Base-by-base conservation (phyloP, 2,329 filamentous ascomycete species). In the Trichoderma semiorbis region DNA sequence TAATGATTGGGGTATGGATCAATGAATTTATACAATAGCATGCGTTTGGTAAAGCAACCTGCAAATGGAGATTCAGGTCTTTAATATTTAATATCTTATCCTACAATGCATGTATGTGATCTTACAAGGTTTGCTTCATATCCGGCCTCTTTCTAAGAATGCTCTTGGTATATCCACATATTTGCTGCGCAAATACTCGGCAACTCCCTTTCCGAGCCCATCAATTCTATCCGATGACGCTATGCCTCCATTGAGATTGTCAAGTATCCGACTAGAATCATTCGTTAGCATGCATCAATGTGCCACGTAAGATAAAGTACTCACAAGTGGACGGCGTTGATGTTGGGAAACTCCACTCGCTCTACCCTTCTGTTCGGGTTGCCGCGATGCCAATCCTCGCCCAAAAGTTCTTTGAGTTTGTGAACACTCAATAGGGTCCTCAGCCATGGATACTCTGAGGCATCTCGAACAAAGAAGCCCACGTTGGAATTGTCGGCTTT, bases 401-500 rank as follows among this genome's bases (percentile, higher is more conserved):
- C 82, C 39, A 84, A 76, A 3, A 84, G 71, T 30, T 78, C 77
- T 30, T 80, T 78, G 57, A 87, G 73, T 18, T 79, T 82, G 1
- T 78, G 76, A 10, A 78, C 76, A 0, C 80, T 85, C 74, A 87
- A 76, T 6, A 85, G 58, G 2, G 78, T 78, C 43, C 83, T 79
- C 16, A 86, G 74, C 84, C 84, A 85, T 5, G 83, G 79, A 73
- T 81, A 86, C 74, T 86, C 84, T 60, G 85, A 82, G 1, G 78
- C 76, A 21, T 81, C 73, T 6, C 82, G 78, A 6, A 85, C 83
- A 74, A 84, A 88, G 72, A 86, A 81, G 0, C 84, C 84, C 5
- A 84, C 78, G 63, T 85, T 86, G 36, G 79, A 80, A 73, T 86
- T 81, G 0, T 80, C 79, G 0, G 80, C 83, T 72, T 86, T 86